phyloP scores from a whole-genome alignment of 495 filamentous ascomycete genomes.

The Aspergillus asperescens region DNA sequence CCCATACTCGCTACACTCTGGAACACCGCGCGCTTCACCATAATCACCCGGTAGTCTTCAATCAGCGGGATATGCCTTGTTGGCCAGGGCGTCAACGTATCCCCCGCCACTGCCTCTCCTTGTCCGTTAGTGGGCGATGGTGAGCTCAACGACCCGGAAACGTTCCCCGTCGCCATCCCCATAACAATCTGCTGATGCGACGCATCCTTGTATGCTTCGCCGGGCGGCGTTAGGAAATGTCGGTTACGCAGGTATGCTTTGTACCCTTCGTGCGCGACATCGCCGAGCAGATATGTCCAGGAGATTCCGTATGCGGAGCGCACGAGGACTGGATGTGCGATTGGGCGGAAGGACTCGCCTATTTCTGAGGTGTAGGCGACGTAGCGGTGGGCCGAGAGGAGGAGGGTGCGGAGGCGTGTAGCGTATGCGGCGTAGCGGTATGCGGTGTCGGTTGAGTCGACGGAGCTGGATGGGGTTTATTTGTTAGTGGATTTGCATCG shows the following conservation, averaged over 20 bases:
- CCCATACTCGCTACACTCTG: slow-evolving; percentile 91
- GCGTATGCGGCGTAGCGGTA: slow-evolving; percentile 93
- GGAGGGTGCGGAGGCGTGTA: slow-evolving; percentile 76
- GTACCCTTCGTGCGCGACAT: slow-evolving; percentile 91
- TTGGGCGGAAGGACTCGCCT: slow-evolving; percentile 90
- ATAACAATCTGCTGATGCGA: slow-evolving; percentile 25
- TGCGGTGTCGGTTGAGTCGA: slow-evolving; percentile 76
- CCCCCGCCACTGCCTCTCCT: neutral
- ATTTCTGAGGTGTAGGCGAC: slow-evolving; percentile 97
- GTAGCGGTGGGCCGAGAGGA: slow-evolving; percentile 88
- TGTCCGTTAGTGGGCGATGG: neutral
- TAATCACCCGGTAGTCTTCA: slow-evolving; percentile 86
- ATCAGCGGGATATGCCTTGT: slow-evolving; percentile 58
- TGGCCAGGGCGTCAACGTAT: slow-evolving; percentile 30
- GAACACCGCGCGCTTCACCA: slow-evolving; percentile 86
- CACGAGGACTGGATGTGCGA: slow-evolving; percentile 80
- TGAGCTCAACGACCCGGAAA: slow-evolving; percentile 19
- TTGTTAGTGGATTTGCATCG: too few relatives aligned
- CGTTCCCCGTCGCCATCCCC: slow-evolving; percentile 40
- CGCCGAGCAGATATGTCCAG: slow-evolving; percentile 87
- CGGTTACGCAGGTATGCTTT: slow-evolving; percentile 87
- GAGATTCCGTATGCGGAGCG: slow-evolving; percentile 82
- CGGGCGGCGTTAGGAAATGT: slow-evolving; percentile 36
- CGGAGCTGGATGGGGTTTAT: too few relatives aligned
- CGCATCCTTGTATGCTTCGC: slow-evolving; percentile 43